These are phyloP conservation scores for Magnusiomyces sp. DNA, from an alignment of 1,139 yeast species.

Conservation along the genomic window DNA sequence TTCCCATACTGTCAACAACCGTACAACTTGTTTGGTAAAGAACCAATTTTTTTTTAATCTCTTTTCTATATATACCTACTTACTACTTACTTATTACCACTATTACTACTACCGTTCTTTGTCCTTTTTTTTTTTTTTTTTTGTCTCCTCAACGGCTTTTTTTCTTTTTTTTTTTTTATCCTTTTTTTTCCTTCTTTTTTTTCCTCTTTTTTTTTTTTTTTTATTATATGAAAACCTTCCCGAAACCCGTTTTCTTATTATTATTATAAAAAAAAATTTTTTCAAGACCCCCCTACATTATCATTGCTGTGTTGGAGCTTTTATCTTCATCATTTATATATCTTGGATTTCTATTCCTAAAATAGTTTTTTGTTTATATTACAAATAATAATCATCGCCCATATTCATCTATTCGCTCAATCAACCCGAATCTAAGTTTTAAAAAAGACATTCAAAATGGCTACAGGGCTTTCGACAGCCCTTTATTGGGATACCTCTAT, in stretches of 20 bases:
- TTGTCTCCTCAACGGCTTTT: not conserved
- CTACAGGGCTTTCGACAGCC: constrained; percentile 7
- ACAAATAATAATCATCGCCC: not conserved
- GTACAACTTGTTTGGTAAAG: not conserved
- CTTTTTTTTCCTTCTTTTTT: constrained; percentile 1
- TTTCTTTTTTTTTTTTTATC: constrained; percentile 1
- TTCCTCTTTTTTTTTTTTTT: not conserved
- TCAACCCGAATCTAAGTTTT: not conserved
- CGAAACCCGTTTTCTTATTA: not conserved
- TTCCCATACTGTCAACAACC: not conserved
- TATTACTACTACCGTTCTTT: not conserved
- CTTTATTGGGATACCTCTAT: constrained; percentile 13
- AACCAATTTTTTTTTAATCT: no score
- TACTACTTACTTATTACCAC: no score
- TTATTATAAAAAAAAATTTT: no score
- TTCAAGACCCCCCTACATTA: not conserved
- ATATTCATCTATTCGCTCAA: not conserved
- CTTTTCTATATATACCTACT: no score
- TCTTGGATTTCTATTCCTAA: no score
- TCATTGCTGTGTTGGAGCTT: not conserved
- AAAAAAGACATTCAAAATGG: not conserved
- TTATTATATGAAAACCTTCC: not conserved
- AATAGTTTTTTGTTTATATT: no score
- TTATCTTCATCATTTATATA: no score
- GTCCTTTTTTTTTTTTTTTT: not conserved